Conservation (phyloP, 2,329 filamentous ascomycete species). For the Aureobasidium sp. region DNA sequence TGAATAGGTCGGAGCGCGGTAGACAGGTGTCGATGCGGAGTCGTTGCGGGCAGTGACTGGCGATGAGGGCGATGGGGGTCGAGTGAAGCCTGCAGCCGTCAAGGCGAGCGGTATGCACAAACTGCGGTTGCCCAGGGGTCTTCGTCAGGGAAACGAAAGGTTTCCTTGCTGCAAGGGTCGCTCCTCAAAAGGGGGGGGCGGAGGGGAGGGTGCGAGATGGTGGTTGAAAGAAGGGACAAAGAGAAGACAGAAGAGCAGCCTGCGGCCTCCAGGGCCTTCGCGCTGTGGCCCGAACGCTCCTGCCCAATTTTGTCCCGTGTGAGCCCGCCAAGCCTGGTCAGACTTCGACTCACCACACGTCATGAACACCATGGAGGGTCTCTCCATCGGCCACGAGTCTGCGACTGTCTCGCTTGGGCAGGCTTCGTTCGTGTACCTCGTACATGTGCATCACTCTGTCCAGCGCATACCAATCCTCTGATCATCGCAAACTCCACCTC, state of each 20-base stretch:
- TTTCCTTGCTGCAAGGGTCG: not conserved
- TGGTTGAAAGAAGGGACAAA: not conserved
- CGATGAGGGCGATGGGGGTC: not conserved
- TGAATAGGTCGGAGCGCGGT: slow-evolving; percentile 27
- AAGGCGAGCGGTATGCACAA: not conserved
- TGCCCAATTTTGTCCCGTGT: not conserved
- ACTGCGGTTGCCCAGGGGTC: not conserved
- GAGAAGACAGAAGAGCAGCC: not conserved
- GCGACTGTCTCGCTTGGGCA: not conserved
- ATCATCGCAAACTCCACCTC: not conserved
- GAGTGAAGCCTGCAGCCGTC: not conserved
- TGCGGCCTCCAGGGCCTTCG: not conserved
- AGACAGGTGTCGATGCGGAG: not conserved
- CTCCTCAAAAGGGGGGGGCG: slow-evolving; percentile 2
- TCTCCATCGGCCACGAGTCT: not conserved
- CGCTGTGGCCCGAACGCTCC: not conserved
- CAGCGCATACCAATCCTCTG: not conserved
- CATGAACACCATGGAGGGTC: not conserved
- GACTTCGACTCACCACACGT: not conserved
- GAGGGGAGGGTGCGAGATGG: not conserved
- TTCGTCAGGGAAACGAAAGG: not conserved
- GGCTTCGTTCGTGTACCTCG: not conserved
- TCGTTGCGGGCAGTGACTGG: not conserved
- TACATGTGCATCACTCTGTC: not conserved
- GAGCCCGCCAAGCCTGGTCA: not conserved